These are phyloP conservation scores for Penicillium sp. DNA, from an alignment of 2,329 filamentous ascomycete genomes.

Conservation along the genomic window DNA sequence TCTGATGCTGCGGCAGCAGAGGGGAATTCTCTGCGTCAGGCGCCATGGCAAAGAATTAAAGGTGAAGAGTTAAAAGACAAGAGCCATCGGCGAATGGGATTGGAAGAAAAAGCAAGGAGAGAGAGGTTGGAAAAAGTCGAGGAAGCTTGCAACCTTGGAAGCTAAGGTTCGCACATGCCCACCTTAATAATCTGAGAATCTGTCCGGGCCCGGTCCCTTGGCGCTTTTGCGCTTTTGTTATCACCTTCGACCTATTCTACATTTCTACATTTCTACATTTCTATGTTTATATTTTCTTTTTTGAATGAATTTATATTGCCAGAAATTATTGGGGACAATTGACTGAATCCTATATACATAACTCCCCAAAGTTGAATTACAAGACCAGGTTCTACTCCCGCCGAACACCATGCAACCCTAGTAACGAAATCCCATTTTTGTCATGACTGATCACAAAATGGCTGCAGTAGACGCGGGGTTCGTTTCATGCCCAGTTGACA, in stretches of 20 bases:
- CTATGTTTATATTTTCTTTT: neutral
- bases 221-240: neutral
- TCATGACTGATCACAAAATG: conserved; percentile 2
- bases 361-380: neutral
- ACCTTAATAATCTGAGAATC: conserved; percentile 22
- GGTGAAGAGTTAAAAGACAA: conserved; percentile 12
- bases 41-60: conserved; percentile 27
- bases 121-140: conserved; percentile 10
- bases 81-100: conserved; percentile 11
- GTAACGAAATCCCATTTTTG: neutral
- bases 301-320: neutral
- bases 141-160: conserved; percentile 14
- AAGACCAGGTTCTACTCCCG: conserved; percentile 4
- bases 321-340: neutral
- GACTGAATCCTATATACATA: conserved; percentile 8
- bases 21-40: conserved; percentile 43
- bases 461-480: conserved; percentile 4
- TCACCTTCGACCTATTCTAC: neutral
- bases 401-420: conserved; percentile 10
- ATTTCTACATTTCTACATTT: neutral
- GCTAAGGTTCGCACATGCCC: conserved; percentile 14
- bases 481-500: conserved; percentile 1
- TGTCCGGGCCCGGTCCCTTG: conserved; percentile 4
- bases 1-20: conserved; percentile 39
- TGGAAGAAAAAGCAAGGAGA: conserved; percentile 8